A percentile compares a stretch with the other conserved stretches of the same genome.
These are phyloP conservation scores for Rhodotorula taiwanensis DNA, from an alignment of 768 basidiomycete genomes.

Conservation along the genomic window DNA sequence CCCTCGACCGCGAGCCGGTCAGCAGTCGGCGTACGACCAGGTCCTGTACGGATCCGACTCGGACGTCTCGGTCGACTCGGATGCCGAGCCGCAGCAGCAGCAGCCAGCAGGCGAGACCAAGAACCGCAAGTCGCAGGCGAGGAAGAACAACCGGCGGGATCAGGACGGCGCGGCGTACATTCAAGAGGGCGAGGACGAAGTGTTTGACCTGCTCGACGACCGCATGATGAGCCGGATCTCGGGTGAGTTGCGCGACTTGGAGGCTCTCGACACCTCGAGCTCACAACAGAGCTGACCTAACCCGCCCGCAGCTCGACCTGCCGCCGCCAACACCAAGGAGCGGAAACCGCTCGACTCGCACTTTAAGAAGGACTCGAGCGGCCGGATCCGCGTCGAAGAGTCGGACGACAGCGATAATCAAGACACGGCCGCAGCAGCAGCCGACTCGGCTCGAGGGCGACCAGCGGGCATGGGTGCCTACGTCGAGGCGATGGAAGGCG, in stretches of 20 bases:
- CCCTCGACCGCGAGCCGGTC: conserved; percentile 51
- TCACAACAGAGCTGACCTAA: conserved; percentile 30
- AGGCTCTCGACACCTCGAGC: too few species aligned
- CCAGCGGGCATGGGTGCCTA: conserved; percentile 79
- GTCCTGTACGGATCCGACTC: conserved; percentile 95
- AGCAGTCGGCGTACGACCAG: conserved; percentile 91
- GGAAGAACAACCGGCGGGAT: conserved; percentile 45
- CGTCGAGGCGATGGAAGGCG: conserved; percentile 69
- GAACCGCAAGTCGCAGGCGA: conserved; percentile 54
- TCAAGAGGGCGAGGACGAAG: conserved; percentile 80
- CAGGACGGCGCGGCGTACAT: conserved; percentile 58
- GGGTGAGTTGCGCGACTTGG: conserved; percentile 38
- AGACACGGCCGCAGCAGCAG: conserved; percentile 72
- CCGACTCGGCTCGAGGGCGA: conserved; percentile 70
- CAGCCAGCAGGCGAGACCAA: conserved; percentile 42
- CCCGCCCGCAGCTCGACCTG: conserved; percentile 20
- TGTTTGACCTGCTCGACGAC: conserved; percentile 87
- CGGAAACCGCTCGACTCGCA: conserved; percentile 43
- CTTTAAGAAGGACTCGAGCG: conserved; percentile 68
- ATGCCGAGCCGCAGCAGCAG: conserved; percentile 8
- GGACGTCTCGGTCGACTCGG: conserved; percentile 60
- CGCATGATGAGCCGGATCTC: conserved; percentile 47
- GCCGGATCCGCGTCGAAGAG: conserved; percentile 26
- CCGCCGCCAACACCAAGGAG: not conserved
- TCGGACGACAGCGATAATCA: conserved; percentile 48